Percentiles rank a stretch among this genome's conserved stretches.
Conservation (phyloP, 305 asterid species). For the Striga hermonthica region DNA sequence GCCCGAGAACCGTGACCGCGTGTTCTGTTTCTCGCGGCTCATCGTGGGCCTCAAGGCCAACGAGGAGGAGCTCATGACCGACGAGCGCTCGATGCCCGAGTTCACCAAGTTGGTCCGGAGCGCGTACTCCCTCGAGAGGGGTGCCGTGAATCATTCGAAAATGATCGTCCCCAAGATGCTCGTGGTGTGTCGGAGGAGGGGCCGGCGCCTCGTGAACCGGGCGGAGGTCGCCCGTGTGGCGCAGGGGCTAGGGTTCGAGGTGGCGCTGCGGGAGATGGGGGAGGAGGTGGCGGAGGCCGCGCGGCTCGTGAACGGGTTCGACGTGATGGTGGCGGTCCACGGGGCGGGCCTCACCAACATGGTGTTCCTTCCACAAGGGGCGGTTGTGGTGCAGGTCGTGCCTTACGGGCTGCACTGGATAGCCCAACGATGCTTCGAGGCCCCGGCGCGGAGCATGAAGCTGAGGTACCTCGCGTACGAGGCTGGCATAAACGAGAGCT, state of each 20-base stretch:
- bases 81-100: conserved; percentile 34
- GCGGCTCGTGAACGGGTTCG: conserved; percentile 46
- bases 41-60: conserved; percentile 45
- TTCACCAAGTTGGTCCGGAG: conserved; percentile 41
- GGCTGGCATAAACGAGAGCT: conserved; percentile 2
- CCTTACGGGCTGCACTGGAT: conserved; percentile 45
- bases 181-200: conserved; percentile 38
- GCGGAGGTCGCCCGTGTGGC: conserved; percentile 30
- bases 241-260: conserved; percentile 40
- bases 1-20: conserved; percentile 5
- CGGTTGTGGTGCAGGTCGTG: conserved; percentile 42
- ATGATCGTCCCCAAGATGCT: no score
- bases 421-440: conserved; percentile 20
- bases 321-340: conserved; percentile 65
- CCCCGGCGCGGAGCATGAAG: neutral
- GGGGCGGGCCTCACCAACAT: conserved; percentile 80
- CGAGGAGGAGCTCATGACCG: conserved; percentile 32
- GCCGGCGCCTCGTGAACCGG: conserved; percentile 36
- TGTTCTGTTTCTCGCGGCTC: conserved; percentile 47
- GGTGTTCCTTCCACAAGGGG: conserved; percentile 50
- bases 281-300: conserved; percentile 27
- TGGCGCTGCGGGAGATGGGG: conserved; percentile 17
- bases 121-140: conserved; percentile 38
- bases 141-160: neutral
- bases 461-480: conserved; percentile 11